Evolutionary conservation across 2,329 filamentous ascomycete genomes (phyloP).

Genomic region (Paracorniculantispora psalliotae): DNA sequence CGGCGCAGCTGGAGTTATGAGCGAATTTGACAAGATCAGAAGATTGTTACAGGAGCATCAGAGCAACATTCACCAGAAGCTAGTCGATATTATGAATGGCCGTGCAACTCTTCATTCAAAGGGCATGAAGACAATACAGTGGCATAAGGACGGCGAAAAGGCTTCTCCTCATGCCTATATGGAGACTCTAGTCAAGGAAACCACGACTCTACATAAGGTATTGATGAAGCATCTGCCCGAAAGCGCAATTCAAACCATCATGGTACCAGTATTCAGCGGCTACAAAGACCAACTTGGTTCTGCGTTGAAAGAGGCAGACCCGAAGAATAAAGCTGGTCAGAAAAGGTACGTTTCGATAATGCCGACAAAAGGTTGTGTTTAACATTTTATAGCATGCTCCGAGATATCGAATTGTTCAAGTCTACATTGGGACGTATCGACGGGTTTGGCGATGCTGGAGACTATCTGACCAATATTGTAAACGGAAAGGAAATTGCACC

Average conservation of each 20-base stretch:
- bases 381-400: conserved; percentile 56
- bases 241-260: conserved; percentile 72
- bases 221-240: conserved; percentile 78
- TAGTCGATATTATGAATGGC: conserved; percentile 86
- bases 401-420: conserved; percentile 70
- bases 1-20: conserved; percentile 57
- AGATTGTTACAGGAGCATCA: conserved; percentile 84
- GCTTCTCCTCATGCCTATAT: conserved; percentile 63
- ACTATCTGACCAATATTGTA: conserved; percentile 61
- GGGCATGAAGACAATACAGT: conserved; percentile 68
- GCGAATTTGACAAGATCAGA: conserved; percentile 84
- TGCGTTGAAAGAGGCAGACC: conserved; percentile 59
- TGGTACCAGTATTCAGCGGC: conserved; percentile 75
- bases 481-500: conserved; percentile 49
- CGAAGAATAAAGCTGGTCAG: conserved; percentile 63
- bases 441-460: conserved; percentile 69
- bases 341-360: conserved; percentile 54
- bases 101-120: conserved; percentile 70
- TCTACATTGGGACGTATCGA: conserved; percentile 70
- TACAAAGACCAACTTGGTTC: conserved; percentile 76
- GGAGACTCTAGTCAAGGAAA: conserved; percentile 84
- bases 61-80: conserved; percentile 82
- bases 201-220: conserved; percentile 76
- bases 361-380: background rate
- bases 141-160: conserved; percentile 50